Percentiles rank a stretch among this genome's conserved stretches.
These are phyloP conservation scores for Trichophyton rubrum DNA, from an alignment of 2,329 filamentous ascomycete genomes.

Conservation along the genomic window DNA sequence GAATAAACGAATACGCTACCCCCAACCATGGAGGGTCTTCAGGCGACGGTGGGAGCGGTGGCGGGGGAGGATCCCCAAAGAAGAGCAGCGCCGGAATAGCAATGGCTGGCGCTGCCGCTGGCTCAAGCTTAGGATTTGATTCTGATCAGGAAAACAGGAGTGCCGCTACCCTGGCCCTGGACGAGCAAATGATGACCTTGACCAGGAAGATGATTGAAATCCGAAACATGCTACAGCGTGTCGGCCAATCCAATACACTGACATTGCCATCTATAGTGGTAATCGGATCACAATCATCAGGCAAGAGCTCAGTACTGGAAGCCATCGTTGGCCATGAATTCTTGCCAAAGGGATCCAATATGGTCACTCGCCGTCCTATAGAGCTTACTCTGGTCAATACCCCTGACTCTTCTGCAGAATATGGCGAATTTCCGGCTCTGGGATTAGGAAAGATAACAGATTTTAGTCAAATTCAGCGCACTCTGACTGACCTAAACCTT, in stretches of 20 bases:
- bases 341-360: constrained; percentile 92
- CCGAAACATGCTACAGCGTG: constrained; percentile 73
- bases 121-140: constrained; percentile 67
- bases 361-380: constrained; percentile 93
- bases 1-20: constrained; percentile 48
- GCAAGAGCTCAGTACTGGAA: constrained; percentile 93
- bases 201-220: constrained; percentile 99
- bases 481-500: constrained; percentile 84
- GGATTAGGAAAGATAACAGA: constrained; percentile 83
- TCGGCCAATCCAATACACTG: constrained; percentile 80
- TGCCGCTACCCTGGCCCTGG: constrained; percentile 56
- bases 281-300: constrained; percentile 94
- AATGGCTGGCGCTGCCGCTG: constrained; percentile 55
- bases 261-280: constrained; percentile 96
- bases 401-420: constrained; percentile 72
- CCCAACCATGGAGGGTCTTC: constrained; percentile 35
- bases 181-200: constrained; percentile 98
- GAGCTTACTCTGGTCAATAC: constrained; percentile 95
- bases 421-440: constrained; percentile 89
- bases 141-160: constrained; percentile 43
- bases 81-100: constrained; percentile 44
- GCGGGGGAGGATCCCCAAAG: constrained; percentile 34
- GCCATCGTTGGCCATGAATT: constrained; percentile 98
- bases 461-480: constrained; percentile 75
- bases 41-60: constrained; percentile 31